Evolutionary conservation across 1,284 basidiomycete species (phyloP), one percentile per base, ranked within the genome.

Genomic region (Ceratobasidium papillatum): DNA sequence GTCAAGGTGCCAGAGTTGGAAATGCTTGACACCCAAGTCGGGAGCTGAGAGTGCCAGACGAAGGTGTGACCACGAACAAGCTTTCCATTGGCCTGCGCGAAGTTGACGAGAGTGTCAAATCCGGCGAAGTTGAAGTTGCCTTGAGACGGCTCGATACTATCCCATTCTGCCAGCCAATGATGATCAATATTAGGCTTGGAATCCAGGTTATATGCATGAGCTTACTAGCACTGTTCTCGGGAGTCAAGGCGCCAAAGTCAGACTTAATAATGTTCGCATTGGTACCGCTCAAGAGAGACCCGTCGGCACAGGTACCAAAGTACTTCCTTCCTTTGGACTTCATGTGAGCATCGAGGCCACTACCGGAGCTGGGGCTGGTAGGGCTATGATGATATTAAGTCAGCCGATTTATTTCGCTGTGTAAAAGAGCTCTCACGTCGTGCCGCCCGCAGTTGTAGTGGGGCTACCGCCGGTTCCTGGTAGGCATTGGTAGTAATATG

Each of bases 31-130:
- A 85, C 86, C 86, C 86, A 87, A 43, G 78, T 75, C 3, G 86
- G 86, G 41, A 87, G 83, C 75, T 87, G 85, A 71, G 82, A 83
- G 80, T 86, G 84, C 86, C 86, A 87, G 58, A 86, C 43, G 47
- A 86, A 61, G 27, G 71, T 74, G 22, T 74, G 71, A 3, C 71
- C 71, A 25, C 71, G 58, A 32, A 74, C 61, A 30, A 74, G 61
- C 47, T 62, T 64, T 5, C 71, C 71, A 30, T 74, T 74, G 56
- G 45, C 34, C 27, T 41, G 34, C 30, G 68, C 68, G 22, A 71
- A 71, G 41, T 71, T 71, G 54, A 71, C 68, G 27, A 71, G 34
- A 7, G 38, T 43, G 19, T 71, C 68, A 32, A 58, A 58, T 9
- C 19, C 19, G 19, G 22, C 52, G 34, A 30, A 71, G 25, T 71